Base-by-base conservation (phyloP, 768 basidiomycete genomes). In the Boletellus ananas region DNA sequence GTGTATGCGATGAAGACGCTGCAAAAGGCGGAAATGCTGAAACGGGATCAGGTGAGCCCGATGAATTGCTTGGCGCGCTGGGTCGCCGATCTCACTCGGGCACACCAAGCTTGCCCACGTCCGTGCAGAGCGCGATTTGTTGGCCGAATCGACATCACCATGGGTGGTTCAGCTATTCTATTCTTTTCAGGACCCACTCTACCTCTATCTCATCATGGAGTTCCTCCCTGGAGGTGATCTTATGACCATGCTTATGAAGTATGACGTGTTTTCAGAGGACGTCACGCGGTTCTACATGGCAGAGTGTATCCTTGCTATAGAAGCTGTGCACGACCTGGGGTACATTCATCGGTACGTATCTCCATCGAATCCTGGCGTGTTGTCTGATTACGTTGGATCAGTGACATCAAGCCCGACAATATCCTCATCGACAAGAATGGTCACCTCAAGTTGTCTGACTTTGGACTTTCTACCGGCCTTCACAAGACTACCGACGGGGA, bases 161-260 rank as follows among this genome's bases (percentile, higher is more conserved):
- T 98, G 94, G 94, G 94, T 98, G 43, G 94, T 97, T 2, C 94
- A 96, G 62, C 76, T 98, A 16, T 98, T 88, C 76, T 98, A 96
- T 70, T 96, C 94, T 34, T 98, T 97, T 79, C 95, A 99, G 69
- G 96, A 98, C 68, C 83, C 90, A 1, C 74, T 91, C 45, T 97
- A 95, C 65, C 83, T 99, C 23, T 99, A 97, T 73, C 81, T 99
- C 52, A 90, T 99, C 75, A 99, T 99, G 95, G 86, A 88, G 70
- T 88, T 87, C 70, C 75, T 84, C 38, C 81, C 83, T 34, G 95
- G 95, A 39, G 95, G 95, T n/a, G 95, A 99, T 67, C 76, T 99
- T 55, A 98, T 99, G 95, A 97, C 96, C 12, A 99, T 98, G 95
- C 75, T 99, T 59, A 99, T 99, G 87, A 98, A 97, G 71, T 98